Percentiles rank a stretch among this genome's conserved stretches.
These are phyloP conservation scores for Globisporangium spinosum DNA, from an alignment of 352 stramenopile genomes.

Conservation along the genomic window DNA sequence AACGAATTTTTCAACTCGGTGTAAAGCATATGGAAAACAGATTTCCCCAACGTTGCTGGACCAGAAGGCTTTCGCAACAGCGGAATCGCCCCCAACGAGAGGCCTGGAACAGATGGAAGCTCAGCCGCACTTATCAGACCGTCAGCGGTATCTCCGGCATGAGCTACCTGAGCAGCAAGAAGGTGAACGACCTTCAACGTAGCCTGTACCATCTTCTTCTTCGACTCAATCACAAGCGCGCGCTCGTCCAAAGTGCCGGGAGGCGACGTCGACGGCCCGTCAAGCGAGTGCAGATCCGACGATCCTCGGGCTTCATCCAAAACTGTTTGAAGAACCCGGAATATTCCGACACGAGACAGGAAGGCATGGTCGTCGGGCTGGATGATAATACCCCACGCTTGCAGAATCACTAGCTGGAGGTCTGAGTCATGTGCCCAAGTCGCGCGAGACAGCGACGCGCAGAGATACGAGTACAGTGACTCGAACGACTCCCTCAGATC, in stretches of 20 bases:
- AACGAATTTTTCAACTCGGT: constrained; percentile 87
- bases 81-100: constrained; percentile 66
- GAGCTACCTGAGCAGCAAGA: constrained; percentile 84
- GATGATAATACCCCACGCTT: constrained; percentile 88
- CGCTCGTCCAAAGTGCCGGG: constrained; percentile 34
- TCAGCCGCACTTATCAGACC: constrained; percentile 52
- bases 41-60: constrained; percentile 86
- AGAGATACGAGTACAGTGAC: constrained; percentile 76
- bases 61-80: constrained; percentile 81
- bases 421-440: constrained; percentile 80
- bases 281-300: constrained; percentile 29
- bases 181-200: constrained; percentile 86
- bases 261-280: constrained; percentile 18
- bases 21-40: constrained; percentile 90
- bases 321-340: constrained; percentile 88
- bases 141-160: constrained; percentile 64
- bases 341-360: constrained; percentile 86
- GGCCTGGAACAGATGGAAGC: constrained; percentile 36
- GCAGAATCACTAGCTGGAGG: constrained; percentile 76
- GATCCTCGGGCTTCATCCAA: constrained; percentile 78
- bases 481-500: constrained; percentile 83
- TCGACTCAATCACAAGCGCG: constrained; percentile 37
- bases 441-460: constrained; percentile 72
- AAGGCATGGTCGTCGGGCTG: constrained; percentile 87
- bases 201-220: constrained; percentile 85